Evolutionary conservation across 495 filamentous ascomycete species (phyloP), one percentile per base, ranked within the genome.

Genomic region (Penicillium herquei): DNA sequence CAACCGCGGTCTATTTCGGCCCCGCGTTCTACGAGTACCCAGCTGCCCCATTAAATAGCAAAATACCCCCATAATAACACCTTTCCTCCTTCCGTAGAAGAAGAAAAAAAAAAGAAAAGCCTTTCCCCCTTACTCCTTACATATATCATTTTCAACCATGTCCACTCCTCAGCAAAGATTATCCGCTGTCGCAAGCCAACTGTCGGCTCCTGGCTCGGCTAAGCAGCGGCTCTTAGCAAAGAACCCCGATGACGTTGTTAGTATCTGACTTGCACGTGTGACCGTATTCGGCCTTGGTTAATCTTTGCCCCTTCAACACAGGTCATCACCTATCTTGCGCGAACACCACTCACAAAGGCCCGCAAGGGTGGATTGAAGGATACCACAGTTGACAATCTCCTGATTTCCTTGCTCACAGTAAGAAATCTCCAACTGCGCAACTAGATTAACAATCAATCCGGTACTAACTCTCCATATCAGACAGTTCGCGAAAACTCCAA

Each of bases 291-390:
- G 11, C 3, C n/a, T 47, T 55, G 49, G 45, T 41, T 18, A 48
- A 51, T 31, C 8, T 9, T 32, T 32, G 13, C 21, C 11, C 12
- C 0, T 52, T 54, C 52, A 12, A 7, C 13, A 31, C 12, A 78
- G 75, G 93, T 98, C 58, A 95, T 98, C 64, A 95, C 90, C 10
- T 81, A 90, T 57, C 87, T 89, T 9, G 78, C 89, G 48, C 82
- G 90, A 18, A 92, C 90, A 14, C 87, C 90, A 0, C 83, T 95
- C 49, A 83, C 87, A 45, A 95, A 93, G 70, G 88, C 80, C 50
- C 73, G 76, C 60, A 91, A 90, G 74, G 93, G 93, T 62, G 90
- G 93, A 11, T 82, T 98, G 71, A 96, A 96, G 77, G 93, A 98
- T 69, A 96, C 93, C 14, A 76, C 78, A 4, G 76, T 97, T 26